Evolutionary conservation across 306 rosid genomes (phyloP).

Genomic region (Medicago arabica): DNA sequence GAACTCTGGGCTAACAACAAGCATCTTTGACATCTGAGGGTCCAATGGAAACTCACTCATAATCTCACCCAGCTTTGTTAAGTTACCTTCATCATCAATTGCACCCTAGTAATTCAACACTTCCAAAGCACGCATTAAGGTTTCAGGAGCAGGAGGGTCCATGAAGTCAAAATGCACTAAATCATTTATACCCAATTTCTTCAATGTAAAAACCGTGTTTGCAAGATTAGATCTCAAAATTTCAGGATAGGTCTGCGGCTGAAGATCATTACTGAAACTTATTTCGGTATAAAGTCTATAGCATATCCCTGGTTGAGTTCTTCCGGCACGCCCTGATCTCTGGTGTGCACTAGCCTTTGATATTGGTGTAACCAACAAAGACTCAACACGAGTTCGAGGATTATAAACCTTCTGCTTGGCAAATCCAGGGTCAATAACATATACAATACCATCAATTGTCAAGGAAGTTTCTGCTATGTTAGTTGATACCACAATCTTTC

Average conservation of each 20-base stretch:
- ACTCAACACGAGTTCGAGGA: slow-evolving; percentile 81
- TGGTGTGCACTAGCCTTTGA: slow-evolving; percentile 97
- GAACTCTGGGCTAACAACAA: slow-evolving; percentile 83
- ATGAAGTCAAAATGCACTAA: slow-evolving; percentile 89
- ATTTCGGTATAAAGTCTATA: slow-evolving; percentile 88
- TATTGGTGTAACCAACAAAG: slow-evolving; percentile 81
- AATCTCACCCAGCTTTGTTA: slow-evolving; percentile 86
- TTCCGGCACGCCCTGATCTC: slow-evolving; percentile 96
- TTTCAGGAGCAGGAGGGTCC: slow-evolving; percentile 97
- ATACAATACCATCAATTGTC: slow-evolving; percentile 90
- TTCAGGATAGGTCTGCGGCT: slow-evolving; percentile 94
- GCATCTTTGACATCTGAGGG: slow-evolving; percentile 99
- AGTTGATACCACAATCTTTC: slow-evolving; percentile 92
- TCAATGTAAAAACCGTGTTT: slow-evolving; percentile 83
- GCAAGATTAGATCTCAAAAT: slow-evolving; percentile 91
- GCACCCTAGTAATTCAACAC: slow-evolving; percentile 94
- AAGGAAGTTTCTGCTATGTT: slow-evolving; percentile 93
- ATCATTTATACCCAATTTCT: slow-evolving; percentile 89
- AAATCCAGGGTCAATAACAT: slow-evolving; percentile 96
- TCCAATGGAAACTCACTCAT: slow-evolving; percentile 96
- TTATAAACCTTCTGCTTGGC: slow-evolving; percentile 86
- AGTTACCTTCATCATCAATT: slow-evolving; percentile 88
- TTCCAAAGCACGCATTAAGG: slow-evolving; percentile 90
- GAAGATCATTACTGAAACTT: slow-evolving; percentile 84
- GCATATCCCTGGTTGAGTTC: slow-evolving; percentile 93